Evolutionary conservation across 73 alveolate species (phyloP), one percentile per base, ranked within the genome.

Genomic region (Paramecium caudatum): DNA sequence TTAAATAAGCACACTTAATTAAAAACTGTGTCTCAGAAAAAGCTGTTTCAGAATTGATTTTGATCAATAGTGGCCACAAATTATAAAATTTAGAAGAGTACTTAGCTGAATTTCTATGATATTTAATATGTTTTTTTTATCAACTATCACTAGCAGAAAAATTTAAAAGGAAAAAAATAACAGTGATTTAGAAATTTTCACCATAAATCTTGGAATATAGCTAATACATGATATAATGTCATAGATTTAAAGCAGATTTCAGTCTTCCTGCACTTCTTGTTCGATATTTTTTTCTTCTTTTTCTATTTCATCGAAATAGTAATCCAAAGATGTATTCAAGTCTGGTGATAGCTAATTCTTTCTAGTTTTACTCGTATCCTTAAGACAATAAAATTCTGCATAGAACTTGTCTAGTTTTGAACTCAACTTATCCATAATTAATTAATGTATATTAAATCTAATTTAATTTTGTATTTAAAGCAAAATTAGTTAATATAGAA

Each of bases 91-190:
- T 65, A 33, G 49, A 65, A 36, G 83, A 65, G 19, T 16, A 25
- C n/a, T 36, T 65, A 30, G 16, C 19, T 65, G 47, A 65, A 65
- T 65, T 65, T 49, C 47, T 65, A n/a, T 65, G 83, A 65, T 1
- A 13, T 33, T 13, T 65, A 65, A n/a, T n/a, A n/a, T n/a, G n/a
- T n/a, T n/a, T n/a, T n/a, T n/a, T n/a, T n/a, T n/a, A n/a, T n/a
- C n/a, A n/a, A n/a, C n/a, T n/a, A n/a, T n/a, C n/a, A n/a, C n/a
- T n/a, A n/a, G n/a, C n/a, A n/a, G n/a, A n/a, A n/a, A n/a, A n/a
- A n/a, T n/a, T n/a, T n/a, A n/a, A n/a, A n/a, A n/a, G n/a, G n/a
- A n/a, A n/a, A n/a, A n/a, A n/a, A n/a, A n/a, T n/a, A n/a, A n/a
- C n/a, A n/a, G n/a, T n/a, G n/a, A n/a, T n/a, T n/a, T n/a, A n/a